Evolutionary conservation across 352 stramenopile genomes (phyloP).

Genomic region (Ochromonadaceae sp.): DNA sequence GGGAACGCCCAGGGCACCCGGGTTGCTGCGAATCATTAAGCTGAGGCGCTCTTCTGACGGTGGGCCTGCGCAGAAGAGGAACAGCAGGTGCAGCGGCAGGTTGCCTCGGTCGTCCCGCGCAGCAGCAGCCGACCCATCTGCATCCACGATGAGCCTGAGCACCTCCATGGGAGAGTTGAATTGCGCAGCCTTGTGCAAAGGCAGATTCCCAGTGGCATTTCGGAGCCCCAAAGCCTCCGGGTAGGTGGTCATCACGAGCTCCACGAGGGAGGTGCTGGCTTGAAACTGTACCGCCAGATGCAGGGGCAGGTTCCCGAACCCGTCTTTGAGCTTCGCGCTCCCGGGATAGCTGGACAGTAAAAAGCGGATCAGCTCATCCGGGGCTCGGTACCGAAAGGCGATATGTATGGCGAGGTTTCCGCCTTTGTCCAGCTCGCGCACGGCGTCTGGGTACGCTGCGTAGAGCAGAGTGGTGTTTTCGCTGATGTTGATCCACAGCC

Average conservation of each 20-base stretch:
- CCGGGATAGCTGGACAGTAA: neutral
- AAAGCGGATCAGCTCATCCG: constrained; percentile 2
- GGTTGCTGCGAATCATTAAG: neutral
- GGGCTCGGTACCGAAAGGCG: neutral
- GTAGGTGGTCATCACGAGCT: neutral
- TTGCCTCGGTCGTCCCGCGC: neutral
- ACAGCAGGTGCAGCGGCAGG: constrained; percentile 2
- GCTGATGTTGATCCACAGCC: constrained; percentile 3
- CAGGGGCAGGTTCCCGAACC: neutral
- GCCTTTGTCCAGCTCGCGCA: neutral
- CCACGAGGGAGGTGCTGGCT: neutral
- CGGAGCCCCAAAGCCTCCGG: neutral
- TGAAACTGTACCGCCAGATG: constrained; percentile 3
- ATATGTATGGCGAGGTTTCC: constrained; percentile 4
- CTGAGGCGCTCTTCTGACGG: neutral
- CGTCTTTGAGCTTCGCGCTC: neutral
- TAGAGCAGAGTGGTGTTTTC: neutral
- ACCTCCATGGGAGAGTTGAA: constrained; percentile 2
- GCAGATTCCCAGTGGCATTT: neutral
- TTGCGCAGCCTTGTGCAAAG: neutral
- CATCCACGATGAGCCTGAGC: neutral
- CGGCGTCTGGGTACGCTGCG: neutral
- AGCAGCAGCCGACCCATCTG: neutral
- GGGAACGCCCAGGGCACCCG: neutral
- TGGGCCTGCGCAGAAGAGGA: neutral